Conservation (phyloP, 139 green algal genomes). For the Coccomyxa sp. region DNA sequence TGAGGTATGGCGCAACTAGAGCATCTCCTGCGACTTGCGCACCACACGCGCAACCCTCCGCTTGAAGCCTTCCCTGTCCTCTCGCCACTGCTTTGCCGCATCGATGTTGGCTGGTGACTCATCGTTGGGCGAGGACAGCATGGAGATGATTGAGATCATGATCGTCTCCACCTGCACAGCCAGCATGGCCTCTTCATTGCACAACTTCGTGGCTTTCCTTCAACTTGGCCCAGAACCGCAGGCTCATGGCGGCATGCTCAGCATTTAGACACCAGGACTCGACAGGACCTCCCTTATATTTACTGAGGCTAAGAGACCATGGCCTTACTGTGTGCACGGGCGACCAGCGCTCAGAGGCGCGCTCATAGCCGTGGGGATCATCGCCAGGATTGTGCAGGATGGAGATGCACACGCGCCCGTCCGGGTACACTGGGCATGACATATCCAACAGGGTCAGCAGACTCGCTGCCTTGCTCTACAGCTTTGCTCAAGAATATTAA, state of each 20-base stretch:
- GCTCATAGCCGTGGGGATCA: constrained; percentile 94
- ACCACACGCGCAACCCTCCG: constrained; percentile 84
- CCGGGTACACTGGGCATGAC: constrained; percentile 80
- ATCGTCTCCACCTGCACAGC: constrained; percentile 92
- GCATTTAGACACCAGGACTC: background rate
- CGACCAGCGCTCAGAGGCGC: constrained; percentile 91
- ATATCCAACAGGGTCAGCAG: background rate
- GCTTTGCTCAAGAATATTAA: background rate
- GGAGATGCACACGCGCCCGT: constrained; percentile 98
- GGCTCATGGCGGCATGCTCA: background rate
- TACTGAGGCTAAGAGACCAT: too few species aligned
- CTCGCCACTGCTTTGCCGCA: constrained; percentile 90
- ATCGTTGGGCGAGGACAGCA: constrained; percentile 98
- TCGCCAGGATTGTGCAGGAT: constrained; percentile 96
- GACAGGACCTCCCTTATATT: too few species aligned
- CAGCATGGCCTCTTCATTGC: background rate
- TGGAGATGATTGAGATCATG: constrained; percentile 98
- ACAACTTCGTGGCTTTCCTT: background rate
- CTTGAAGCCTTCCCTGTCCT: constrained; percentile 85
- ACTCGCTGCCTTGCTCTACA: background rate
- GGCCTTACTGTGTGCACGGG: constrained; percentile 90
- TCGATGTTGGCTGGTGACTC: constrained; percentile 99
- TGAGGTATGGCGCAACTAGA: constrained; percentile 36
- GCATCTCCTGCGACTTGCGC: constrained; percentile 88
- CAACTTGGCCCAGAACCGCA: background rate